Conservation (phyloP, 352 stramenopile species). For the Pythium dissimile region DNA sequence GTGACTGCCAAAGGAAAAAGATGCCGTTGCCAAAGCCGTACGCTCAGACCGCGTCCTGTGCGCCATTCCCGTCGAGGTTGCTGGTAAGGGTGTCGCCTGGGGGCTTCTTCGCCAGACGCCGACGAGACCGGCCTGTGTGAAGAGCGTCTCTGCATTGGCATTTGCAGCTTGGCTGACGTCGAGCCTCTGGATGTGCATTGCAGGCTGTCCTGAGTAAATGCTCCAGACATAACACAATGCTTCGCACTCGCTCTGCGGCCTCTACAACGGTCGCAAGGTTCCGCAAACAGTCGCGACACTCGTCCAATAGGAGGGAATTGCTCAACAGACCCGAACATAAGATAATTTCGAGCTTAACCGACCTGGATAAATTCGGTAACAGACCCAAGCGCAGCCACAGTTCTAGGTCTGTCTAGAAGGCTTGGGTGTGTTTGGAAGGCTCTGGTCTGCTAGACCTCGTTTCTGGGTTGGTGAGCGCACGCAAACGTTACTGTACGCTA, state of each 20-base stretch:
- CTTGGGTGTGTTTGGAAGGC: background rate
- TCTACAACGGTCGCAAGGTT: background rate
- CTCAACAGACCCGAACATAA: background rate
- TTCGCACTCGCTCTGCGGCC: background rate
- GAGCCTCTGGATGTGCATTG: conserved; percentile 14
- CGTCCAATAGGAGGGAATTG: conserved; percentile 1
- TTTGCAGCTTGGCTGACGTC: background rate
- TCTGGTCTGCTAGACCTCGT: background rate
- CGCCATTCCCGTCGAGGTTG: too few relatives aligned
- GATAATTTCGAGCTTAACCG: background rate
- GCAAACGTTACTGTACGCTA: background rate
- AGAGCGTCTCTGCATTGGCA: background rate
- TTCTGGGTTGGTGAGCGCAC: background rate
- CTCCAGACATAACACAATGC: background rate
- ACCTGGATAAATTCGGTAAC: background rate
- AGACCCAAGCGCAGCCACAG: too few relatives aligned
- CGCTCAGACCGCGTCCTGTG: too few relatives aligned
- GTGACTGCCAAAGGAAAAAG: too few relatives aligned
- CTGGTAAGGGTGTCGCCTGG: too few relatives aligned
- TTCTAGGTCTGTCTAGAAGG: background rate
- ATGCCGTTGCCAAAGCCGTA: too few relatives aligned
- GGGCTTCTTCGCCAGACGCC: too few relatives aligned
- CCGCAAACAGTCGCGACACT: background rate
- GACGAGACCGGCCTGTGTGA: too few relatives aligned
- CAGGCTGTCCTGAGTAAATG: too few relatives aligned